phyloP scores from a whole-genome alignment of 768 basidiomycete species.

The Lyophyllum atratum region DNA sequence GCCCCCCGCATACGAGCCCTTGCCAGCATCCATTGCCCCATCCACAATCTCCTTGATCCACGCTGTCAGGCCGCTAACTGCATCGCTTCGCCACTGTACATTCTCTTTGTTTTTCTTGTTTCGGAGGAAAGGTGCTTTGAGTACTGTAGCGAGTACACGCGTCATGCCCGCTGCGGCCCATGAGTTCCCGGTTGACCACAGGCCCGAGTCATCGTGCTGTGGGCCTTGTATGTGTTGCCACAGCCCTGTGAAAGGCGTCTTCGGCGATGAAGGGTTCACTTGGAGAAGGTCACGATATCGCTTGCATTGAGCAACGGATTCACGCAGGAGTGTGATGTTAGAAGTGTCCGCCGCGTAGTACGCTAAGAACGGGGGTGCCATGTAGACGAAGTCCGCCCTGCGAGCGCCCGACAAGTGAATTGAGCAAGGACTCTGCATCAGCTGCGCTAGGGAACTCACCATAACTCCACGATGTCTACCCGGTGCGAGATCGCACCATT shows the following conservation, averaged over 20 bases:
- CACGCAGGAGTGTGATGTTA: conserved; percentile 36
- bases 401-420: background rate
- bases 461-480: conserved; percentile 47
- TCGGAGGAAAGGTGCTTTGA: conserved; percentile 29
- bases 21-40: conserved; percentile 16
- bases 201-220: conserved; percentile 34
- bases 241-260: conserved; percentile 5
- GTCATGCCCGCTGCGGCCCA: conserved; percentile 76
- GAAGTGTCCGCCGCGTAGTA: conserved; percentile 46
- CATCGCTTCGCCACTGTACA: conserved; percentile 13
- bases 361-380: conserved; percentile 60
- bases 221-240: conserved; percentile 42
- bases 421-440: background rate
- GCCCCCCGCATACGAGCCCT: conserved; percentile 10
- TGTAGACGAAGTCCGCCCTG: conserved; percentile 59
- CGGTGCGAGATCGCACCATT: conserved; percentile 60
- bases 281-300: conserved; percentile 49
- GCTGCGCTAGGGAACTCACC: conserved; percentile 29
- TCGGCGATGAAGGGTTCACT: conserved; percentile 19
- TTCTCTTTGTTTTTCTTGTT: background rate
- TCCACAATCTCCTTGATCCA: conserved; percentile 30
- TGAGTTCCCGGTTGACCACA: conserved; percentile 61
- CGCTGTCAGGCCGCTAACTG: conserved; percentile 13
- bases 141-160: conserved; percentile 55
- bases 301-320: conserved; percentile 48